phyloP scores from a whole-genome alignment of 208 protist species.

The Trichomonas gallinae region DNA sequence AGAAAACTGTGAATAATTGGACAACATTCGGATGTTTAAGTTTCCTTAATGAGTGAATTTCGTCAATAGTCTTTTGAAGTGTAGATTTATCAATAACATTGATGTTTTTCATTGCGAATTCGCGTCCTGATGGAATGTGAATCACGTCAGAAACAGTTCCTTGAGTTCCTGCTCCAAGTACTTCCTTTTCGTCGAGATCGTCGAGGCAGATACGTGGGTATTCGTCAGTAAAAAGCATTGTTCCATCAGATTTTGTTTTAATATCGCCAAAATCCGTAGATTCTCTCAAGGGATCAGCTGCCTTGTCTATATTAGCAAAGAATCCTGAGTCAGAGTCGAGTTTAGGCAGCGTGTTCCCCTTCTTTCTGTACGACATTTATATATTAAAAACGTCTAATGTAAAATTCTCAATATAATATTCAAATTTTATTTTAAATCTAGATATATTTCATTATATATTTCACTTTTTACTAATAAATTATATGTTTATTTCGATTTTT shows the following conservation, averaged over 20 bases:
- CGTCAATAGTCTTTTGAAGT: neutral
- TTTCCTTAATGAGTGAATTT: neutral
- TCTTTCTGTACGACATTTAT: neutral
- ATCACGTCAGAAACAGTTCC: neutral
- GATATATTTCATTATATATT: too few relatives aligned
- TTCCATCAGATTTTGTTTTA: neutral
- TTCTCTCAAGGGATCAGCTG: neutral
- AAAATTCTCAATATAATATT: too few relatives aligned
- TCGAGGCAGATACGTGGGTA: neutral
- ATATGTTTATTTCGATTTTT: too few relatives aligned
- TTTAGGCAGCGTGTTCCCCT: neutral
- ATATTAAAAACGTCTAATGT: too few relatives aligned
- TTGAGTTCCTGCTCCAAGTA: neutral
- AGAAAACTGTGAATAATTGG: neutral
- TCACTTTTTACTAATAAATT: too few relatives aligned
- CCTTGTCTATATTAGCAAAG: neutral
- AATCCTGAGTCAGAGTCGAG: neutral
- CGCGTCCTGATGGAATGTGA: neutral
- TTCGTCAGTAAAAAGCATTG: neutral
- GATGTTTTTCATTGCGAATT: neutral
- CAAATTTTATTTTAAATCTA: too few relatives aligned
- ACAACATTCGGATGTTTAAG: neutral
- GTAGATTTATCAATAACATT: neutral
- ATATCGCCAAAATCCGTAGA: neutral
- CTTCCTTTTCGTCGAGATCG: neutral